A percentile compares a stretch with the other conserved stretches of the same genome.
phyloP scores from a whole-genome alignment of 1,284 basidiomycete species.

The Ceraceosorus guamensis region DNA sequence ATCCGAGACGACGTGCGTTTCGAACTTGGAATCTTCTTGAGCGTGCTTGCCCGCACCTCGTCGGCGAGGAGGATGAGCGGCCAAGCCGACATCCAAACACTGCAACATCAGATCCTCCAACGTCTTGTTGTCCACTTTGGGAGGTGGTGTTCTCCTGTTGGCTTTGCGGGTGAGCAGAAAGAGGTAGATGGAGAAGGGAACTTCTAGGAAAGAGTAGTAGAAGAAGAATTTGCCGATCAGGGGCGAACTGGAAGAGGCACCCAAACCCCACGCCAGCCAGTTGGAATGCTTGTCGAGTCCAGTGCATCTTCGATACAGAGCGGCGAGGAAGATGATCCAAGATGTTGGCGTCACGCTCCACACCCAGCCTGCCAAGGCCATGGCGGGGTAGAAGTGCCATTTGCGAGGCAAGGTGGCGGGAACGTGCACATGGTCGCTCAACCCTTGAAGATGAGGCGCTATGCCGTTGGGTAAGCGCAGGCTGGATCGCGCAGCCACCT shows the following conservation, averaged over 20 bases:
- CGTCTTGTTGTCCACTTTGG: constrained; percentile 2
- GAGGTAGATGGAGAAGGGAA: constrained; percentile 19
- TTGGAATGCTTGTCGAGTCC: background rate
- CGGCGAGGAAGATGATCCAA: constrained; percentile 8
- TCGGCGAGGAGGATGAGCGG: background rate
- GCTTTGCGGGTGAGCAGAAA: constrained; percentile 5
- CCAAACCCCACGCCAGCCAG: background rate
- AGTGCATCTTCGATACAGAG: too few relatives aligned
- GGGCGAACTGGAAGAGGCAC: background rate
- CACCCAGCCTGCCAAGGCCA: constrained; percentile 3
- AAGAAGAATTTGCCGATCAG: constrained; percentile 6
- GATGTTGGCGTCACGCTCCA: constrained; percentile 11
- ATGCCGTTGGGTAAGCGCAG: too few relatives aligned
- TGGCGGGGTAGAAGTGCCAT: background rate
- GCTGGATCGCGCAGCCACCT: too few relatives aligned
- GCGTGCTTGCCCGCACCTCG: constrained; percentile 1
- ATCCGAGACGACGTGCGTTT: constrained; percentile 4
- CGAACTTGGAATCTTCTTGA: background rate
- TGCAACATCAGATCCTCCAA: constrained; percentile 10
- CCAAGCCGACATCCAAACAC: constrained; percentile 13
- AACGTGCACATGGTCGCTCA: too few relatives aligned
- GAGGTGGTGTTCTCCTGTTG: constrained; percentile 3
- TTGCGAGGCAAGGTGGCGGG: background rate
- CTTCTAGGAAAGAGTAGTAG: constrained; percentile 8
- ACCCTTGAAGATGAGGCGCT: too few relatives aligned